Base-by-base conservation (phyloP, 1,139 yeast species). In the Magnusiomyces tetraspermus region DNA sequence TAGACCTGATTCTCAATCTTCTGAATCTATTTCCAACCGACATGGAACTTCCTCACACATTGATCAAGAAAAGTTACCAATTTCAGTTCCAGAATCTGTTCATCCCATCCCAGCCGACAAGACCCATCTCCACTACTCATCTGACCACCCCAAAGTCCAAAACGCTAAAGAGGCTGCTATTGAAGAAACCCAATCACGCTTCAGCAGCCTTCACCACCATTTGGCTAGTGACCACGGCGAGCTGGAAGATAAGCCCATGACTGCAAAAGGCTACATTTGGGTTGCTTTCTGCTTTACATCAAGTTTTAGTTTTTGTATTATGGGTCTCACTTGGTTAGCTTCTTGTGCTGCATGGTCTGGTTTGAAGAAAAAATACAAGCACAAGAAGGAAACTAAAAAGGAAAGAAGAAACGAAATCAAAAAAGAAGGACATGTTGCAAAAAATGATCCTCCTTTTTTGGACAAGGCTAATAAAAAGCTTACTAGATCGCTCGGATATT, bases 401-500 rank as follows among this genome's bases (percentile, higher is more conserved):
- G 19, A 59, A 51, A n/a, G n/a, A n/a, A 33, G 44, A 21, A 53
- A 48, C 42, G 38, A 17, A 24, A 41, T 58, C 56, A 36, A 53
- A 57, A 46, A 28, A 52, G 19, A 59, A 51, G 46, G 58, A 50
- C 37, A 53, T 26, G 52, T 33, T 2, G 31, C 49, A 11, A 51
- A 51, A 28, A 47, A 11, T 43, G 56, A 54, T 50, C 57, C 53
- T 22, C 50, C 45, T 19, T 17, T 33, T 15, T 53, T 55, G 2
- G 61, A 59, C 36, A 60, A 61, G 41, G 60, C 60, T 44, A 75
- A 72, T 51, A 53, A 62, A 21, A 65, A 63, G 53, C 67, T 77
- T 23, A 70, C 70, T 1, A 71, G 76, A 10, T 80, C 81, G 57
- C 68, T 89, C 51, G 66, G 76, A 26, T 87, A 85, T 64, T 90